Conservation (phyloP, 805 yeast species). For the Ogataea haglerorum region DNA sequence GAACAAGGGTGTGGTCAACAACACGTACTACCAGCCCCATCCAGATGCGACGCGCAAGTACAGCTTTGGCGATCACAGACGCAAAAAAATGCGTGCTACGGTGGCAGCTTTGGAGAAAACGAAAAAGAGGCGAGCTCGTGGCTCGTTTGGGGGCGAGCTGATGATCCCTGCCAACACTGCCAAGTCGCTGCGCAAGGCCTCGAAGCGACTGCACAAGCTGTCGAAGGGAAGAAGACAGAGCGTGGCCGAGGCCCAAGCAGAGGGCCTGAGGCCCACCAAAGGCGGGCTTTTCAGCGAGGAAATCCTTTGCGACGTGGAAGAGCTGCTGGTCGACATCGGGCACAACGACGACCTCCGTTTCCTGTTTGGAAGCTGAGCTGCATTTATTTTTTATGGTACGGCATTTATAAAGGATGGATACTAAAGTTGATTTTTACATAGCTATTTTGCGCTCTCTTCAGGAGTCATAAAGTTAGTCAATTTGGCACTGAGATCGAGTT, state of each 20-base stretch:
- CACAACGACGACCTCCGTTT: slow-evolving; percentile 38
- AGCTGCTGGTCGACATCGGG: slow-evolving; percentile 53
- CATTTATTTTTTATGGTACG: slow-evolving; percentile 5
- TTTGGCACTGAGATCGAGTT: slow-evolving; percentile 73
- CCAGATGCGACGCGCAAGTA: slow-evolving; percentile 24
- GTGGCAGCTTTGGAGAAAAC: slow-evolving; percentile 18
- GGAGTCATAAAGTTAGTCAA: slow-evolving; percentile 52
- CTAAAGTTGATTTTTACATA: slow-evolving; percentile 1
- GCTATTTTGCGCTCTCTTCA: slow-evolving; percentile 30
- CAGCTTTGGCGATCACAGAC: slow-evolving; percentile 22
- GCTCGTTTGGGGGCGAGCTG: slow-evolving; percentile 24
- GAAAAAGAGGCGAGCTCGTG: slow-evolving; percentile 31
- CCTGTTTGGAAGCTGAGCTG: slow-evolving; percentile 29
- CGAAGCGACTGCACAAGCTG: slow-evolving; percentile 24
- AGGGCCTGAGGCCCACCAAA: slow-evolving; percentile 71
- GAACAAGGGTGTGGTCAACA: slow-evolving; percentile 56
- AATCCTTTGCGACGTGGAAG: slow-evolving; percentile 72
- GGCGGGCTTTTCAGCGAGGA: slow-evolving; percentile 75
- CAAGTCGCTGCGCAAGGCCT: slow-evolving; percentile 17
- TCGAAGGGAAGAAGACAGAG: slow-evolving; percentile 57
- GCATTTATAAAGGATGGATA: slow-evolving; percentile 13
- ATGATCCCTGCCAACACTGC: slow-evolving; percentile 21
- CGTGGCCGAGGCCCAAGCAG: slow-evolving; percentile 70
- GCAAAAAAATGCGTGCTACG: slow-evolving; percentile 12
- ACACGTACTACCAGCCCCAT: slow-evolving; percentile 15